These are phyloP conservation scores for Russula brevipes DNA, from an alignment of 768 basidiomycete genomes.

Conservation along the genomic window DNA sequence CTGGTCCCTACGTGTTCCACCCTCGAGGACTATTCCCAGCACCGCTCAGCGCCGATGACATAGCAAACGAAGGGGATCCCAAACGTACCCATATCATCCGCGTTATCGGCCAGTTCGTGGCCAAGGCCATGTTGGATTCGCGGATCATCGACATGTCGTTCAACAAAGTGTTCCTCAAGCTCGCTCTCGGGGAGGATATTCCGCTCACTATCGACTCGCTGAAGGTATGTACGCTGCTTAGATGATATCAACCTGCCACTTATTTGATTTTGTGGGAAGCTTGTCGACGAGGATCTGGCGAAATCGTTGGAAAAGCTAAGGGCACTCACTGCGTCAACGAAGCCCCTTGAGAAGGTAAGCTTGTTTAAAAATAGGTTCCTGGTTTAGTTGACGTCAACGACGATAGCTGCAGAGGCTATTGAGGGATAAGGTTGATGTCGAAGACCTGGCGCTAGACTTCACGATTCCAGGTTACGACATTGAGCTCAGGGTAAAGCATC, in stretches of 20 bases:
- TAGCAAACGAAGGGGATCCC: constrained; percentile 66
- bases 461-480: constrained; percentile 95
- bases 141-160: constrained; percentile 94
- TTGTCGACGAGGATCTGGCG: constrained; percentile 80
- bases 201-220: constrained; percentile 79
- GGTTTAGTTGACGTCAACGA: background rate
- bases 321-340: constrained; percentile 47
- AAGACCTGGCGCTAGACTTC: constrained; percentile 92
- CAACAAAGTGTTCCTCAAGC: constrained; percentile 92
- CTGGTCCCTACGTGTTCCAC: constrained; percentile 74
- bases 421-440: constrained; percentile 62
- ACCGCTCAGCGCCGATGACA: constrained; percentile 67
- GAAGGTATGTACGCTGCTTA: constrained; percentile 45
- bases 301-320: constrained; percentile 80
- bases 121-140: constrained; percentile 94
- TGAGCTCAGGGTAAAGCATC: constrained; percentile 61
- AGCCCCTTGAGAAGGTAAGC: constrained; percentile 37
- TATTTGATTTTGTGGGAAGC: constrained; percentile 37
- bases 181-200: constrained; percentile 81
- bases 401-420: constrained; percentile 32
- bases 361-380: background rate
- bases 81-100: constrained; percentile 83
- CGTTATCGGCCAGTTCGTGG: constrained; percentile 92
- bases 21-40: constrained; percentile 84
- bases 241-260: background rate